phyloP scores from a whole-genome alignment of 116 monocot genomes.

The Posidonia oceanica region DNA sequence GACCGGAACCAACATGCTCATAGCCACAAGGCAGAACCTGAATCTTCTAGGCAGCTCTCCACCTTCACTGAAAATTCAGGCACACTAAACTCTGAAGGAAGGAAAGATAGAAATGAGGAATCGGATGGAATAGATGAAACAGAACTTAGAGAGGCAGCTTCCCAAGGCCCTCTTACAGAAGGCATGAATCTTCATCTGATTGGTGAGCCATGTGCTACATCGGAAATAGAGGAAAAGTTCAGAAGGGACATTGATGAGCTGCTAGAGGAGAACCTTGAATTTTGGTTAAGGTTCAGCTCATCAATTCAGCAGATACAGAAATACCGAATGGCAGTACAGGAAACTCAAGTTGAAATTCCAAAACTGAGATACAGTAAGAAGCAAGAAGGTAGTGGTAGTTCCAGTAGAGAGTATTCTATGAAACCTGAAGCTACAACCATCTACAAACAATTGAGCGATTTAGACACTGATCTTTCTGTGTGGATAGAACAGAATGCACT shows the following conservation, averaged over 20 bases:
- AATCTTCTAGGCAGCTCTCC: not conserved
- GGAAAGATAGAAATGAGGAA: not conserved
- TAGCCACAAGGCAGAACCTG: not conserved
- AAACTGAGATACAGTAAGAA: constrained; percentile 14
- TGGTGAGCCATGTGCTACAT: constrained; percentile 1
- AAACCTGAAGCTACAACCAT: constrained; percentile 13
- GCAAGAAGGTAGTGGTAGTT: not conserved
- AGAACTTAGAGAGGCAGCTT: not conserved
- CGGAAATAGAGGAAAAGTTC: constrained; percentile 18
- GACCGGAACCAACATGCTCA: constrained; percentile 5
- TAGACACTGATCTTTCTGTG: constrained; percentile 62
- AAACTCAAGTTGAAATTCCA: constrained; percentile 12
- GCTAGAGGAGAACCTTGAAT: constrained; percentile 40
- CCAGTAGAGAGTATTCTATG: constrained; percentile 1
- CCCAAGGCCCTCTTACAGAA: not conserved
- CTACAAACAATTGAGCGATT: constrained; percentile 33
- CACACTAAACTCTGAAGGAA: not conserved
- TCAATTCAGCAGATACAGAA: constrained; percentile 26
- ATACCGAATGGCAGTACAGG: constrained; percentile 10
- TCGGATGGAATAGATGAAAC: not conserved
- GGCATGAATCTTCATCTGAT: not conserved
- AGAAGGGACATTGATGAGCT: constrained; percentile 27
- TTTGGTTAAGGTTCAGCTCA: constrained; percentile 39
- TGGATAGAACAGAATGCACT: constrained; percentile 69
- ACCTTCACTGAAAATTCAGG: not conserved